Base-by-base conservation (phyloP, 2,329 filamentous ascomycete genomes). In the Aspergillus jensenii region DNA sequence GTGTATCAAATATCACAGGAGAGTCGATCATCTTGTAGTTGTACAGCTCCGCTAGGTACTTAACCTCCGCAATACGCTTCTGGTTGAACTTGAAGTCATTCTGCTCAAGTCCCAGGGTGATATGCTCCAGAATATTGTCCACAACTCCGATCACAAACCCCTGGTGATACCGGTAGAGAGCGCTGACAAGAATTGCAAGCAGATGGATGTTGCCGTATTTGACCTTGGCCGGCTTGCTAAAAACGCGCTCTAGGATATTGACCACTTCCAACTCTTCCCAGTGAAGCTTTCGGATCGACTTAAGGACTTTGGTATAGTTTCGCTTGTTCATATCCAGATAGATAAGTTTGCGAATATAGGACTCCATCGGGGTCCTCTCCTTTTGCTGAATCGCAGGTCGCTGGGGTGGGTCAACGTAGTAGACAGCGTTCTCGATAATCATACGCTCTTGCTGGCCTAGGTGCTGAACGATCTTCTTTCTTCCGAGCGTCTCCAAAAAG, bases 51-150 rank as follows among this genome's bases (percentile, higher is more conserved):
- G 91, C 93, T 5, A 99, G 82, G 71, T 97, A 99, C 72, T 97
- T 98, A 69, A 96, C 91, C 74, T 98, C 93, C 3, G 96, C 91
- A 61, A 99, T 88, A 21, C 95, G 89, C 59, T 93, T 89, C 76
- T 99, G 95, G 71, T 96, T 97, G 78, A 92, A 96, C 68, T 96
- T 93, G 82, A 97, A 99, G 72, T 99, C 95, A 67, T 98, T 98
- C 66, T 93, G 86, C 75, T 99, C 95, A 2, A 99, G 81, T 1
- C 95, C 95, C 63, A 96, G 84, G 0, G 85, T 89, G 63, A 99
- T 89, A 6, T 90, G 89, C 74, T 99, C 96, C 15, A 98, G 81
- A 6, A 98, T 79, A 62, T 93, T 92, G 72, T 99, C 95, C 62
- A 99, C 91, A 48, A 97, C 87, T n/a, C 85, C 86, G 56, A 96